Percentiles rank a stretch among this genome's conserved stretches.
These are phyloP conservation scores for Fonsecaea pedrosoi DNA, from an alignment of 2,329 filamentous ascomycete genomes.

Conservation along the genomic window DNA sequence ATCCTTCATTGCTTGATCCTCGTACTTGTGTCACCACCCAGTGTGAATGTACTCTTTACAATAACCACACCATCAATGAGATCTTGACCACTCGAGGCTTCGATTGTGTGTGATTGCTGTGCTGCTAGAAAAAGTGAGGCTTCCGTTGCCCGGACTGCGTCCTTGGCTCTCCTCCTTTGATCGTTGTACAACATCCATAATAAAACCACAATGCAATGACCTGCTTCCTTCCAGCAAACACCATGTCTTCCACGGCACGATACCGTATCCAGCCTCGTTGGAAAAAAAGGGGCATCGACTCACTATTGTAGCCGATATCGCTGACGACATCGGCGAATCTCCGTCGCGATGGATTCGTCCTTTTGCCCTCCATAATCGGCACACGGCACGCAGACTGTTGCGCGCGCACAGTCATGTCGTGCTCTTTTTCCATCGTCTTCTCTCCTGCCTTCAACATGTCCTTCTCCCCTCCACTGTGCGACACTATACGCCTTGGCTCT, in stretches of 20 bases:
- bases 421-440: neutral
- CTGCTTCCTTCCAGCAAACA: neutral
- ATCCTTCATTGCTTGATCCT: too few species aligned
- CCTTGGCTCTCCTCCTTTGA: neutral
- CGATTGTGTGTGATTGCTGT: neutral
- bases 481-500: neutral
- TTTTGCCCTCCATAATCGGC: constrained; percentile 18
- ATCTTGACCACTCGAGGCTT: neutral
- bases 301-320: neutral
- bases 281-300: neutral
- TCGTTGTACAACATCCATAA: neutral
- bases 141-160: neutral
- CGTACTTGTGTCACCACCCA: too few species aligned
- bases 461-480: neutral
- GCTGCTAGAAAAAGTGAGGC: neutral
- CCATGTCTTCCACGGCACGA: neutral
- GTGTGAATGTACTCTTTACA: too few species aligned
- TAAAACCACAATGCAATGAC: neutral
- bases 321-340: constrained; percentile 10
- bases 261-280: neutral
- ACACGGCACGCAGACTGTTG: constrained; percentile 13
- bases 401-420: neutral
- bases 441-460: neutral
- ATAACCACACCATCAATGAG: too few species aligned
- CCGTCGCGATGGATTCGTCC: neutral